Evolutionary conservation across 1,139 yeast species (phyloP).

Genomic region (Pichia sp.): DNA sequence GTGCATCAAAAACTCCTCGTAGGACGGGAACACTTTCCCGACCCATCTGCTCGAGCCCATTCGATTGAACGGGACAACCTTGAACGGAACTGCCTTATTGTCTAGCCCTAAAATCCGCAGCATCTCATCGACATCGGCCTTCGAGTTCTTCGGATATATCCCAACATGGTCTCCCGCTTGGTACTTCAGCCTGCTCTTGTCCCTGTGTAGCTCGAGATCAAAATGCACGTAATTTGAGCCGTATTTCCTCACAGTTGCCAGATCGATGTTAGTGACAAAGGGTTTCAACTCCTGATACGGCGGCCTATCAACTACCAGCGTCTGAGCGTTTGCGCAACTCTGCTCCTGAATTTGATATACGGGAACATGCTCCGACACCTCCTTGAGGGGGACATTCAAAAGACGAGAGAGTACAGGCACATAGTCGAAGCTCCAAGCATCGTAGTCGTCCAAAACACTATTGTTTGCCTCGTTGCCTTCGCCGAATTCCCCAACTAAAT

Average conservation of each 20-base stretch:
- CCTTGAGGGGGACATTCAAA: slow-evolving; percentile 41
- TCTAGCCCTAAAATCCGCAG: slow-evolving; percentile 44
- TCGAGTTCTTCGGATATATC: slow-evolving; percentile 82
- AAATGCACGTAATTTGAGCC: slow-evolving; percentile 66
- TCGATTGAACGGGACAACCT: slow-evolving; percentile 13
- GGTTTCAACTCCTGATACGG: slow-evolving; percentile 85
- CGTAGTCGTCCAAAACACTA: slow-evolving; percentile 85
- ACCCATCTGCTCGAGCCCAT: slow-evolving; percentile 13
- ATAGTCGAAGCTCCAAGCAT: slow-evolving; percentile 83
- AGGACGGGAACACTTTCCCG: slow-evolving; percentile 34
- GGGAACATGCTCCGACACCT: slow-evolving; percentile 28
- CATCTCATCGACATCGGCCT: slow-evolving; percentile 63
- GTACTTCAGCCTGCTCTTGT: slow-evolving; percentile 69
- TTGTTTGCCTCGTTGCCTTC: slow-evolving; percentile 93
- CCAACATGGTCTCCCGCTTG: slow-evolving; percentile 96
- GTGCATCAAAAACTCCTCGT: slow-evolving; percentile 75
- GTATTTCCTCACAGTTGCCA: slow-evolving; percentile 57
- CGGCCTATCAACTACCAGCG: slow-evolving; percentile 37
- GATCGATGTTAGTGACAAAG: slow-evolving; percentile 60
- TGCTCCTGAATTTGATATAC: slow-evolving; percentile 2
- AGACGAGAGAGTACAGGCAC: slow-evolving; percentile 44
- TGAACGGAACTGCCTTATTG: not conserved
- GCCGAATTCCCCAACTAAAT: slow-evolving; percentile 65
- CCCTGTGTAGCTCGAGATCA: slow-evolving; percentile 60
- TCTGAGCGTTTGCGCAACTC: slow-evolving; percentile 34